phyloP scores from a whole-genome alignment of 2,329 filamentous ascomycete species.

The Mollisiaceae sp. region DNA sequence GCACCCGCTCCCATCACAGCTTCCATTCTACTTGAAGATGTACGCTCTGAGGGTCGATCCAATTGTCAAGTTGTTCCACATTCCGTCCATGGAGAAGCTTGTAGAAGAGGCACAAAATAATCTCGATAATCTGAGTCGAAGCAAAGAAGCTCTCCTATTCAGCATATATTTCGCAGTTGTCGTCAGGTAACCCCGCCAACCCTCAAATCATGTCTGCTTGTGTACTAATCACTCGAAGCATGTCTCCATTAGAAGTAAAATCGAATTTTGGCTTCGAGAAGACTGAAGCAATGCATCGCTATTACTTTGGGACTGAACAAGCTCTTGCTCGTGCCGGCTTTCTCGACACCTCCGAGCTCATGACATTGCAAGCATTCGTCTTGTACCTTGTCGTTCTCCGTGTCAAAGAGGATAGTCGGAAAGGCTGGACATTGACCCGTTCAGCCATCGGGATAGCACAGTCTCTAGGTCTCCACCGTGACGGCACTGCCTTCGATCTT shows the following conservation, averaged over 20 bases:
- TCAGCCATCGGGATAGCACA: conserved; percentile 59
- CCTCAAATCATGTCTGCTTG: not conserved
- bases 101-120: conserved; percentile 33
- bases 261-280: conserved; percentile 11
- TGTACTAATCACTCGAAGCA: conserved; percentile 8
- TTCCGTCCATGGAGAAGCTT: conserved; percentile 50
- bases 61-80: conserved; percentile 50
- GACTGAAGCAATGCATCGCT: conserved; percentile 50
- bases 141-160: conserved; percentile 58
- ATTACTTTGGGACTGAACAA: conserved; percentile 54
- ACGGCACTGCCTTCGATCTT: conserved; percentile 44
- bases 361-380: conserved; percentile 65
- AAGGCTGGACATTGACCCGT: conserved; percentile 68
- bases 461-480: conserved; percentile 49
- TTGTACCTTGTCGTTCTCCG: conserved; percentile 61
- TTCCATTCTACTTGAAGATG: conserved; percentile 57
- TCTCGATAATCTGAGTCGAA: conserved; percentile 42
- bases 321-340: conserved; percentile 67
- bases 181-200: conserved; percentile 33
- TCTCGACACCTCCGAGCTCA: conserved; percentile 61
- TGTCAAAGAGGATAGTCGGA: conserved; percentile 56
- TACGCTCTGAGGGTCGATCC: conserved; percentile 58
- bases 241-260: conserved; percentile 18
- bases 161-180: conserved; percentile 62
- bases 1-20: conserved; percentile 58